A percentile compares a stretch with the other conserved stretches of the same genome.
Evolutionary conservation across 2,329 filamentous ascomycete species (phyloP).

Genomic region (Fusarium ambrosium): DNA sequence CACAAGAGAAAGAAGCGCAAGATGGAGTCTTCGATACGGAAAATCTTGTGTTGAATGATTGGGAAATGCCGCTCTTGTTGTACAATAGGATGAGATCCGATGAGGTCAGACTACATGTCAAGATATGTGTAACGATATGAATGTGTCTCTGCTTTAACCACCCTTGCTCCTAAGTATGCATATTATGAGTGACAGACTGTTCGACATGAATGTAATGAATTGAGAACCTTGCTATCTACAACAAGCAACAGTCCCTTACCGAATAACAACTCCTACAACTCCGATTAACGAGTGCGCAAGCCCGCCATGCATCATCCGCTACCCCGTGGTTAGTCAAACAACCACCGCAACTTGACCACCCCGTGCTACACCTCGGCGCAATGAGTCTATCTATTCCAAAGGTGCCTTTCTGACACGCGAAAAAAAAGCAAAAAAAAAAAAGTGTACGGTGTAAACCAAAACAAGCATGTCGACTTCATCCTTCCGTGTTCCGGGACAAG

Average conservation of each 20-base stretch:
- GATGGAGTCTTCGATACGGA: conserved; percentile 25
- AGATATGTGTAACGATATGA: conserved; percentile 45
- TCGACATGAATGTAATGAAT: conserved; percentile 27
- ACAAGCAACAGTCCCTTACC: conserved; percentile 34
- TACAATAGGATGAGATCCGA: conserved; percentile 46
- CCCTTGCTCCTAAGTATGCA: not conserved
- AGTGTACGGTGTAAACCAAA: conserved; percentile 39
- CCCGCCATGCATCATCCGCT: conserved; percentile 46
- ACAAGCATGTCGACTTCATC: conserved; percentile 25
- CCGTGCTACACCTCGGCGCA: conserved; percentile 32
- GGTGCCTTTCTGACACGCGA: conserved; percentile 43
- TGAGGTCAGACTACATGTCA: conserved; percentile 38
- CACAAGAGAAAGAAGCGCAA: conserved; percentile 24
- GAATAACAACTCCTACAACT: conserved; percentile 48
- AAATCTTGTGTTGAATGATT: conserved; percentile 37
- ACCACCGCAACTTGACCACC: conserved; percentile 6
- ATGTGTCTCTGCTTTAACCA: conserved; percentile 16
- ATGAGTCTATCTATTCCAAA: conserved; percentile 46
- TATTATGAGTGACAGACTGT: not conserved
- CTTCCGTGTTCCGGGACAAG: not conserved
- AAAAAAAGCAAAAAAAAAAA: conserved; percentile 32
- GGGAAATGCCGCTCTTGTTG: conserved; percentile 49
- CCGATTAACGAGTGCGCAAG: conserved; percentile 47
- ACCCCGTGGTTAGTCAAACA: conserved; percentile 6
- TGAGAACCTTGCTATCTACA: conserved; percentile 39